Evolutionary conservation across 768 basidiomycete genomes (phyloP).

Genomic region (Suillus clintonianus): DNA sequence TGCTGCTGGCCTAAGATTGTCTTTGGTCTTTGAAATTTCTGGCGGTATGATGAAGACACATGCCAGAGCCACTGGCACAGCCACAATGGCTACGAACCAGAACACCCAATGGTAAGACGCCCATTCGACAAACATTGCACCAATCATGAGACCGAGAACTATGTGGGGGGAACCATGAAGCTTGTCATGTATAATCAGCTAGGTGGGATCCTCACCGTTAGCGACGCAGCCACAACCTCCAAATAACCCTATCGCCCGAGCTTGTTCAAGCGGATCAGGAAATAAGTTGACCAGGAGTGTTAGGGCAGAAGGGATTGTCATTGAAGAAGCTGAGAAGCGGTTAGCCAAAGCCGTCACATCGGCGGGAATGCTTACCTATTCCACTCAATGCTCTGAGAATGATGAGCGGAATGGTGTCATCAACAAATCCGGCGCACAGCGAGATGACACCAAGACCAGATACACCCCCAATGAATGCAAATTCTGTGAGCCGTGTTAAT

Average conservation of each 20-base stretch:
- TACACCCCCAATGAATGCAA: slow-evolving; percentile 44
- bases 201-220: slow-evolving; percentile 33
- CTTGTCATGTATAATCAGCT: background rate
- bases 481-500: slow-evolving; percentile 28
- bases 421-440: slow-evolving; percentile 47
- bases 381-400: slow-evolving; percentile 55
- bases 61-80: slow-evolving; percentile 31
- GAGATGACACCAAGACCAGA: slow-evolving; percentile 43
- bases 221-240: slow-evolving; percentile 49
- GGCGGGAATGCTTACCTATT: slow-evolving; percentile 32
- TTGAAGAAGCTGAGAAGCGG: slow-evolving; percentile 40
- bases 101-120: slow-evolving; percentile 54
- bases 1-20: background rate
- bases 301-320: slow-evolving; percentile 55
- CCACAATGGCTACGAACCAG: slow-evolving; percentile 45
- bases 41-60: slow-evolving; percentile 38
- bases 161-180: background rate
- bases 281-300: slow-evolving; percentile 52
- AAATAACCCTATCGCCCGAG: slow-evolving; percentile 48
- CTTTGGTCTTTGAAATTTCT: slow-evolving; percentile 8
- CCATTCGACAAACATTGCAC: slow-evolving; percentile 43
- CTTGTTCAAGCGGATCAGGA: slow-evolving; percentile 47
- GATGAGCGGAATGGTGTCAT: slow-evolving; percentile 48
- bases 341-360: slow-evolving; percentile 2
- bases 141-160: slow-evolving; percentile 47